Percentiles rank a stretch among this genome's conserved stretches.
Evolutionary conservation across 176 grass and related monocot species (phyloP).

Genomic region (Hsuehochloa calcarea): DNA sequence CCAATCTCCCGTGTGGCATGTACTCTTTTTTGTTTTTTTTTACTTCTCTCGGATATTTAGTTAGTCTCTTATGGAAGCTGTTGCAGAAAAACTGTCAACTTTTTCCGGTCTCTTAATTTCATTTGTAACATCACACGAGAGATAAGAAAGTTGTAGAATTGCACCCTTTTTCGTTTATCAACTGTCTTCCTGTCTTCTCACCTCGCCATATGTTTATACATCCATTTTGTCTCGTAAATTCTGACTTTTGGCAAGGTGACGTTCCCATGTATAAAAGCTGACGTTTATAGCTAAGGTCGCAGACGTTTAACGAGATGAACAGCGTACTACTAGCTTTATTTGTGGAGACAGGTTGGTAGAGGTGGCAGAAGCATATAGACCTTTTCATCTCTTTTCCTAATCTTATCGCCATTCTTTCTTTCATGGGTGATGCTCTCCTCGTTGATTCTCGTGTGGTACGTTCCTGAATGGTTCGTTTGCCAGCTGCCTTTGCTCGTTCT

Average conservation of each 20-base stretch:
- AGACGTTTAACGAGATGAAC: neutral
- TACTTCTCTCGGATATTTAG: neutral
- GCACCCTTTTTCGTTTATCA: neutral
- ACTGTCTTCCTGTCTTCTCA: neutral
- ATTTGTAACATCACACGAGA: neutral
- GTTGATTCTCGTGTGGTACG: neutral
- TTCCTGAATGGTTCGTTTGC: neutral
- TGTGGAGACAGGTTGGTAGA: slow-evolving; percentile 44
- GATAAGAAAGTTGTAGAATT: neutral
- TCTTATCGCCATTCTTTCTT: neutral
- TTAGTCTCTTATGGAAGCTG: neutral
- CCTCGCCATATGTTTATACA: neutral
- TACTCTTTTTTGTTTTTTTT: neutral
- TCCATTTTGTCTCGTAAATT: neutral
- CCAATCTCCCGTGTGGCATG: neutral
- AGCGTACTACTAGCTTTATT: neutral
- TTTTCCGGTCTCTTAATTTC: neutral
- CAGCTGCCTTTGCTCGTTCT: neutral
- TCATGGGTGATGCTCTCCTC: neutral
- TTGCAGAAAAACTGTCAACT: neutral
- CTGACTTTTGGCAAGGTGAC: neutral
- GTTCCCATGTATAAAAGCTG: neutral
- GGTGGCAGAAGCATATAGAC: neutral
- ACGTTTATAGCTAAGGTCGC: neutral
- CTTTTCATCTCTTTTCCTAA: neutral